Conservation (phyloP, 2,329 filamentous ascomycete genomes). For the Neofusicoccum laricinum region DNA sequence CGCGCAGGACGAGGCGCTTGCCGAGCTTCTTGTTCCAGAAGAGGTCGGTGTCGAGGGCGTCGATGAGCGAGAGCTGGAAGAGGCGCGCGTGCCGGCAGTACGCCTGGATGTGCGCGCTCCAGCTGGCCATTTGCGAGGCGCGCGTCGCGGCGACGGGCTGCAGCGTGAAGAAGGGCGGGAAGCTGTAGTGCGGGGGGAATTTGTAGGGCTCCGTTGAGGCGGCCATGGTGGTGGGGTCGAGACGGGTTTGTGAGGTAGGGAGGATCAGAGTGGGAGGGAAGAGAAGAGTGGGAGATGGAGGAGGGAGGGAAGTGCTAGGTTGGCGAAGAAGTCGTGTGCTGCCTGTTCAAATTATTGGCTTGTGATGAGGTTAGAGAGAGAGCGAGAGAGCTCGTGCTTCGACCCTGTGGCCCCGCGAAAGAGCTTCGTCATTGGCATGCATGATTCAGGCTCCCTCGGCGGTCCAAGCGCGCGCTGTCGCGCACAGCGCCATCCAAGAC, state of each 20-base stretch:
- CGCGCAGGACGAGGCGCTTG: conserved; percentile 49
- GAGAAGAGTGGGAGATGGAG: too few species aligned
- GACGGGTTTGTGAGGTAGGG: neutral
- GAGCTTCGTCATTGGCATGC: conserved; percentile 1
- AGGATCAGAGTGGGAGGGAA: neutral
- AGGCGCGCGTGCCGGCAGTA: conserved; percentile 78
- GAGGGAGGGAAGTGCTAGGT: too few species aligned
- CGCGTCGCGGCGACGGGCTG: conserved; percentile 69
- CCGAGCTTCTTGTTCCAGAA: conserved; percentile 50
- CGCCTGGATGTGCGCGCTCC: conserved; percentile 78
- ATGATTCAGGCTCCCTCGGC: neutral
- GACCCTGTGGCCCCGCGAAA: neutral
- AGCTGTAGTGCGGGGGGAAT: conserved; percentile 59
- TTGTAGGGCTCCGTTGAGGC: conserved; percentile 29
- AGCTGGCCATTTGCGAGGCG: conserved; percentile 73
- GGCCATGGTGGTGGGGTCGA: conserved; percentile 9
- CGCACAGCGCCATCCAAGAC: neutral
- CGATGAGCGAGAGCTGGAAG: conserved; percentile 69
- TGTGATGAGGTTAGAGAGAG: neutral
- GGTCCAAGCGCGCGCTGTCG: neutral
- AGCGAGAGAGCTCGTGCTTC: neutral
- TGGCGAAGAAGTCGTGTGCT: too few species aligned
- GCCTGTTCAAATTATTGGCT: neutral
- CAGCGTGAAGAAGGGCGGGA: conserved; percentile 82
- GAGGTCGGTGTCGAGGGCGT: conserved; percentile 57